Evolutionary conservation across 441 rosid species (phyloP).

Genomic region (Pelargonium citronellum): DNA sequence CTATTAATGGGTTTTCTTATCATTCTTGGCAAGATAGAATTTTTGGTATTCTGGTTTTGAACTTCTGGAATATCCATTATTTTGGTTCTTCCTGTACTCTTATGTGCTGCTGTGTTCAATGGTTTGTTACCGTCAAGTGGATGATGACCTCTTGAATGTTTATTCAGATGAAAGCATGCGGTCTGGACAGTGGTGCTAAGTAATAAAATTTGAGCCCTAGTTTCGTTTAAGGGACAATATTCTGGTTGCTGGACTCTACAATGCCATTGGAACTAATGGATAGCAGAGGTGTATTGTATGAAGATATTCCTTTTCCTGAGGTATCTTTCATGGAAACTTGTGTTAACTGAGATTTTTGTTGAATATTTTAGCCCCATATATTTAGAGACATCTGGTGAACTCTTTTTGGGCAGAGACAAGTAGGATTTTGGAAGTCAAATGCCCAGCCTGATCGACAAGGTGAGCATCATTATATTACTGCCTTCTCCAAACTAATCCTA

Average conservation of each 20-base stretch:
- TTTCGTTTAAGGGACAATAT: conserved; percentile 20
- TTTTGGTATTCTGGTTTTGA: neutral
- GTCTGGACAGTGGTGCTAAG: neutral
- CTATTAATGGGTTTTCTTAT: neutral
- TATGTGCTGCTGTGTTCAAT: too few species aligned
- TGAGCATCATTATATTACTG: conserved; percentile 27
- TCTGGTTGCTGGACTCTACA: conserved; percentile 22
- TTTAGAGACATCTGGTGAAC: neutral
- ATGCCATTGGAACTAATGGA: conserved; percentile 69
- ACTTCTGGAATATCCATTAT: neutral
- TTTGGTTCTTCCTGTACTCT: neutral
- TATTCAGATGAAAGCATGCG: neutral
- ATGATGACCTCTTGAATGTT: neutral
- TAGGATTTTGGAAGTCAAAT: conserved; percentile 54
- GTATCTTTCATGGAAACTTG: conserved; percentile 28
- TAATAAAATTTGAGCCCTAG: conserved; percentile 19
- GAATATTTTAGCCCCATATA: neutral
- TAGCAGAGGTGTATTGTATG: conserved; percentile 48
- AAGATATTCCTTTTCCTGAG: conserved; percentile 30
- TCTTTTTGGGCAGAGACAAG: conserved; percentile 51
- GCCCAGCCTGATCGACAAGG: conserved; percentile 48
- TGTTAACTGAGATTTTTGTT: neutral
- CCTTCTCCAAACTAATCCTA: too few species aligned
- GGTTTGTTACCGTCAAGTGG: neutral
- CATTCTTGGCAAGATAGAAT: neutral